These are phyloP conservation scores for Didymella segeticola DNA, from an alignment of 2,329 filamentous ascomycete species.

Conservation along the genomic window DNA sequence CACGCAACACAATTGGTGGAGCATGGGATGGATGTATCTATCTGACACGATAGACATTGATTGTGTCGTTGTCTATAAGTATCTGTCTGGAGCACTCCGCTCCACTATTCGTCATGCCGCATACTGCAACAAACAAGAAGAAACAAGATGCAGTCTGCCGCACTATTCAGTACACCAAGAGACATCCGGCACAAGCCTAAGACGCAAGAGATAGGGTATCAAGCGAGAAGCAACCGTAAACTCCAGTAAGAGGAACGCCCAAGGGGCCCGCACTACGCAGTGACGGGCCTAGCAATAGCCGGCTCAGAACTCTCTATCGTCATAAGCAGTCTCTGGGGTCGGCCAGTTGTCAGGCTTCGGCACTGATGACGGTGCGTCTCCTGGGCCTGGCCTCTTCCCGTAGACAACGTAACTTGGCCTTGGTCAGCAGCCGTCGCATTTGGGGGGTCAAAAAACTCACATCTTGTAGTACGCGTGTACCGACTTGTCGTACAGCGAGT, in stretches of 20 bases:
- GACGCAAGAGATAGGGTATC: conserved; percentile 10
- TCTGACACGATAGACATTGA: not conserved
- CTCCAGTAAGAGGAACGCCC: not conserved
- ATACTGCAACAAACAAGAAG: not conserved
- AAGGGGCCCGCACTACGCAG: not conserved
- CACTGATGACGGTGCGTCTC: conserved; percentile 24
- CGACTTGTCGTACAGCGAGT: conserved; percentile 47
- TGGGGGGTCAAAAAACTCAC: conserved; percentile 35
- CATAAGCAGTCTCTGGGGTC: conserved; percentile 12
- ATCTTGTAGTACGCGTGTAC: conserved; percentile 54
- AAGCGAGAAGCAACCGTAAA: not conserved
- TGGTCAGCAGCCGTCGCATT: not conserved
- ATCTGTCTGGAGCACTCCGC: not conserved
- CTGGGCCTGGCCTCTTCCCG: conserved; percentile 32
- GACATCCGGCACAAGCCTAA: not conserved
- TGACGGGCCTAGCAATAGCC: not conserved
- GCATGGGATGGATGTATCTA: not conserved
- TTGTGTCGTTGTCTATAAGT: not conserved
- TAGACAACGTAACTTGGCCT: conserved; percentile 36
- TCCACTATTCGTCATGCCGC: not conserved
- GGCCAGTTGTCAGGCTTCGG: conserved; percentile 33
- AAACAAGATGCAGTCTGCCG: not conserved
- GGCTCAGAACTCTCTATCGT: conserved; percentile 8
- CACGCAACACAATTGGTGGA: not conserved
- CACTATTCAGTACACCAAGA: not conserved